Evolutionary conservation across 768 basidiomycete species (phyloP).

Genomic region (Neoboletus brunneissimus): DNA sequence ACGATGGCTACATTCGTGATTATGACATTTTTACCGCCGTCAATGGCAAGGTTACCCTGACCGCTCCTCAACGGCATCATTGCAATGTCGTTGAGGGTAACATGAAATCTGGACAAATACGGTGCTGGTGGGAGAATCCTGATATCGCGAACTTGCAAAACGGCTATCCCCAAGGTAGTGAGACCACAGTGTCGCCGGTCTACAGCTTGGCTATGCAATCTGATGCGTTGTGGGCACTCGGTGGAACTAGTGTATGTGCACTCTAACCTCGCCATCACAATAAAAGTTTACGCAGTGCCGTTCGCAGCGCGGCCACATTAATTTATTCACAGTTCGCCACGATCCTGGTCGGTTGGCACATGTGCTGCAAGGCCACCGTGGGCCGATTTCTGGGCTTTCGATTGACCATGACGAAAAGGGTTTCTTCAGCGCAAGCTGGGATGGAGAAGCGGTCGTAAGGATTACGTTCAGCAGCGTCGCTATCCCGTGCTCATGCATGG

Average conservation of each 20-base stretch:
- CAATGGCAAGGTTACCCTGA: slow-evolving; percentile 84
- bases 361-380: slow-evolving; percentile 63
- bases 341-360: slow-evolving; percentile 79
- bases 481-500: slow-evolving; percentile 5
- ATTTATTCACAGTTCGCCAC: slow-evolving; percentile 90
- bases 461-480: not conserved
- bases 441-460: slow-evolving; percentile 81
- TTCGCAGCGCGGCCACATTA: slow-evolving; percentile 80
- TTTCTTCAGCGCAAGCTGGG: slow-evolving; percentile 93
- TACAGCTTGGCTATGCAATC: slow-evolving; percentile 90
- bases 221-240: slow-evolving; percentile 89
- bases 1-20: slow-evolving; percentile 90
- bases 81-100: slow-evolving; percentile 90
- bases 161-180: slow-evolving; percentile 43
- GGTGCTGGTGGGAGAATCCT: slow-evolving; percentile 89
- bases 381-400: slow-evolving; percentile 82
- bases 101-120: slow-evolving; percentile 83
- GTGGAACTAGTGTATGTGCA: slow-evolving; percentile 75
- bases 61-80: slow-evolving; percentile 84
- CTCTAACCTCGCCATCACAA: slow-evolving; percentile 15
- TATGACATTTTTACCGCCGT: slow-evolving; percentile 89
- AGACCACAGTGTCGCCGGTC: slow-evolving; percentile 62
- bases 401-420: slow-evolving; percentile 80
- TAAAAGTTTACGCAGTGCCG: slow-evolving; percentile 17
- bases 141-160: slow-evolving; percentile 21